A percentile compares a stretch with the other conserved stretches of the same genome.
These are phyloP conservation scores for Pseudogymnoascus sp. DNA, from an alignment of 2,329 filamentous ascomycete genomes.

Conservation along the genomic window DNA sequence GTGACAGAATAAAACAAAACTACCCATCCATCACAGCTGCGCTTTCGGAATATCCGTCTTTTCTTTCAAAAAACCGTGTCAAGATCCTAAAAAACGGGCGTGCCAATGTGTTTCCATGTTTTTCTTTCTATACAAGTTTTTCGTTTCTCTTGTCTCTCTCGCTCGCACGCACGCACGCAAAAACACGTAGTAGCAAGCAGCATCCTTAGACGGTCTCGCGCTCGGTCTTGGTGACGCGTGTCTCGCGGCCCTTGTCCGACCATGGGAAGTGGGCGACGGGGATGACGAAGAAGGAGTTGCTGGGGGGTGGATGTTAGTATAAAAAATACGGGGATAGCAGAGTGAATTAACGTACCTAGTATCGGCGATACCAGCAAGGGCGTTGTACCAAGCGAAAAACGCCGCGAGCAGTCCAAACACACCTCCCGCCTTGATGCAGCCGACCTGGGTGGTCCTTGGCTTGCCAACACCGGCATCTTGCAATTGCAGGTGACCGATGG, in stretches of 20 bases:
- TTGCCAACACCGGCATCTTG: conserved; percentile 20
- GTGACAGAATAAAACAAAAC: neutral
- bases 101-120: neutral
- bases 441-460: conserved; percentile 37
- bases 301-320: conserved; percentile 38
- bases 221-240: conserved; percentile 44
- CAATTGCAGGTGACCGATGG: conserved; percentile 40
- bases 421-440: conserved; percentile 59
- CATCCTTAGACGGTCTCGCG: conserved; percentile 23
- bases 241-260: conserved; percentile 67
- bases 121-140: neutral
- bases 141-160: neutral
- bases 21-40: neutral
- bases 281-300: conserved; percentile 81
- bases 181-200: neutral
- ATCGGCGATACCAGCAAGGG: conserved; percentile 73
- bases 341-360: conserved; percentile 42
- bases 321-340: neutral
- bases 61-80: too few species aligned
- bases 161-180: neutral
- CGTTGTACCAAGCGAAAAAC: conserved; percentile 83
- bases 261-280: conserved; percentile 93
- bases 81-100: neutral
- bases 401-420: conserved; percentile 74
- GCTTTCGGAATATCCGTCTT: neutral